Conservation (phyloP, 2,329 filamentous ascomycete genomes). For the Epichloe sp. region DNA sequence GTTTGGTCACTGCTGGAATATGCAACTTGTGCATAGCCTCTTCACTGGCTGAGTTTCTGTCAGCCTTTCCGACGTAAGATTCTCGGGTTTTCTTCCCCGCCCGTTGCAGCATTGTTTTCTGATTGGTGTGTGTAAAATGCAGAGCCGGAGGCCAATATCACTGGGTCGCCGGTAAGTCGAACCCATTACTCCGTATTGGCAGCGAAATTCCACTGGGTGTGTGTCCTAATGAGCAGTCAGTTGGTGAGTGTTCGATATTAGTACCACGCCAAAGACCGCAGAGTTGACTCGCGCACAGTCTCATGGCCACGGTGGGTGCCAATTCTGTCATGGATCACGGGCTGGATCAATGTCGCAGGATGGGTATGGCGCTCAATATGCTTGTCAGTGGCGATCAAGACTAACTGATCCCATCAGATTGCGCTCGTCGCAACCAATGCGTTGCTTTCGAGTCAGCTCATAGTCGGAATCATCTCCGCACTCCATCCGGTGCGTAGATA, state of each 20-base stretch:
- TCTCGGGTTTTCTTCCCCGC: neutral
- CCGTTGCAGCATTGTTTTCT: no score
- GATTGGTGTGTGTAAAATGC: neutral
- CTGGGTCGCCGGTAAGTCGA: conserved; percentile 46
- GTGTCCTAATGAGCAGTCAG: neutral
- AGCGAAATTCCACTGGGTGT: no score
- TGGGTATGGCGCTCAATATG: conserved; percentile 28
- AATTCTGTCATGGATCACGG: conserved; percentile 19
- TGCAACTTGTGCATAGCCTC: conserved; percentile 37
- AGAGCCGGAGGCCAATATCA: conserved; percentile 50
- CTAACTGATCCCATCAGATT: conserved; percentile 20
- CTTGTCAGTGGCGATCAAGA: neutral
- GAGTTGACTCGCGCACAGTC: conserved; percentile 5
- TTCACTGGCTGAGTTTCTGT: conserved; percentile 57
- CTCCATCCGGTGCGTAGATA: conserved; percentile 31
- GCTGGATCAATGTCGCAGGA: conserved; percentile 55
- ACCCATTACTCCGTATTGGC: neutral
- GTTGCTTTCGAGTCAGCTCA: conserved; percentile 51
- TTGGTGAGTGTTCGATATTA: neutral
- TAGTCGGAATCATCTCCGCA: conserved; percentile 51
- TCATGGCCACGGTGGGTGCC: conserved; percentile 14
- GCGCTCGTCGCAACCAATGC: conserved; percentile 55
- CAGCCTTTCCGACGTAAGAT: conserved; percentile 37
- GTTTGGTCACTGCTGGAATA: conserved; percentile 19
- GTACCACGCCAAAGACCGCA: neutral